Evolutionary conservation across 352 stramenopile species (phyloP), one percentile per base, ranked within the genome.

Genomic region (Plasmopara muralis): DNA sequence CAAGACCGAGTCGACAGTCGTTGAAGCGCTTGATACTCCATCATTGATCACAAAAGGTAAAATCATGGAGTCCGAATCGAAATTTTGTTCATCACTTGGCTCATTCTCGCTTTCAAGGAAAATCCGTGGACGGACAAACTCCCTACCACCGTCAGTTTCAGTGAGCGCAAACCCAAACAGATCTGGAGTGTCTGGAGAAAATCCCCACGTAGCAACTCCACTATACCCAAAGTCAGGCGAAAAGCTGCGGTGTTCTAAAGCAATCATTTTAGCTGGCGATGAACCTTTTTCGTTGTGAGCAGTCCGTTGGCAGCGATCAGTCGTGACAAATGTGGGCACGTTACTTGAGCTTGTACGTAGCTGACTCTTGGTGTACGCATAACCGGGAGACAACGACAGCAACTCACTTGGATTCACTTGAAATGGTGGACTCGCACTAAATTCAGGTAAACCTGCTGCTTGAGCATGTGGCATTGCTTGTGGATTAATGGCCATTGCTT

Each of bases 311-410:
- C 69, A 73, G 33, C 71, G 57, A 31, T 86, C 75, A 0, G 74
- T 89, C 10, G 76, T 86, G 15, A 74, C 55, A 41, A 87, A 83
- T 10, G 75, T 83, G 5, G 74, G 74, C 8, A 72, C 38, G 28
- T 59, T 75, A 16, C 76, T 73, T 6, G 68, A 64, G 37, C 66
- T 53, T 16, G 74, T 72, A 39, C 57, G 52, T 44, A 78, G 61
- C 38, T 73, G 85, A 29, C 83, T 81, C 55, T 84, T 90, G 54
- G 66, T 84, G 60, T 86, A 83, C 10, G 71, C 83, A 51, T 88
- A 88, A 0, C 73, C 80, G 28, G 80, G 80, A 4, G 80, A 88
- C 2, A 76, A 87, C 2, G 77, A 90, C 6, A 87, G 54, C 29
- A 89, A 39, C 41, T 90, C 80, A 10, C 70, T 68, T 1, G 80